Evolutionary conservation across 768 basidiomycete species (phyloP).

Genomic region (Boletus subcaerulescens): DNA sequence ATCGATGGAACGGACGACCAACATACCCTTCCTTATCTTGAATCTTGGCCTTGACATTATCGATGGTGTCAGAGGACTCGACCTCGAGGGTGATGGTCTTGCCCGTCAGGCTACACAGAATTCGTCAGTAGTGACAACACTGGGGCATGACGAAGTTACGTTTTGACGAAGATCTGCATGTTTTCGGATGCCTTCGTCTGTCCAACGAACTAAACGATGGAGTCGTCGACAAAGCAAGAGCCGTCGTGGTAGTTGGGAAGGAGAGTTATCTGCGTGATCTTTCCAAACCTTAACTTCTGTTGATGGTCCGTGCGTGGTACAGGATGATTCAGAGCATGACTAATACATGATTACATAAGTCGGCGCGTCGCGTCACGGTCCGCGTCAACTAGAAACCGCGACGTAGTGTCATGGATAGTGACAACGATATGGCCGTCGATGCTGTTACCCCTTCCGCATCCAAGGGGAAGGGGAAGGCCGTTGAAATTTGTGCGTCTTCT

Average conservation of each 20-base stretch:
- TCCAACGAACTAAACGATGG: conserved; percentile 89
- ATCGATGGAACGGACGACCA: neutral
- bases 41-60: conserved; percentile 97
- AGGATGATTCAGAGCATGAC: conserved; percentile 13
- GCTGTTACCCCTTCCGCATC: conserved; percentile 24
- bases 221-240: conserved; percentile 88
- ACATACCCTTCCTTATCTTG: conserved; percentile 94
- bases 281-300: conserved; percentile 34
- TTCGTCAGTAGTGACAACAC: conserved; percentile 4
- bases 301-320: conserved; percentile 45
- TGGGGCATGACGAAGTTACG: conserved; percentile 47
- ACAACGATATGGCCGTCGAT: conserved; percentile 51
- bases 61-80: conserved; percentile 95
- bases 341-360: conserved; percentile 8
- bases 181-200: conserved; percentile 73
- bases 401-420: conserved; percentile 47
- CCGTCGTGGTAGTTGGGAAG: conserved; percentile 32
- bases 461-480: conserved; percentile 74
- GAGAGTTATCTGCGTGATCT: conserved; percentile 12
- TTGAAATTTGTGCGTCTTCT: conserved; percentile 37
- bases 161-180: conserved; percentile 99
- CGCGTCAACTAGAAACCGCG: neutral
- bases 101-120: conserved; percentile 80
- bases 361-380: conserved; percentile 18
- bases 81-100: conserved; percentile 99